Evolutionary conservation across 1,284 basidiomycete genomes (phyloP).

Genomic region (Pascua sp.): DNA sequence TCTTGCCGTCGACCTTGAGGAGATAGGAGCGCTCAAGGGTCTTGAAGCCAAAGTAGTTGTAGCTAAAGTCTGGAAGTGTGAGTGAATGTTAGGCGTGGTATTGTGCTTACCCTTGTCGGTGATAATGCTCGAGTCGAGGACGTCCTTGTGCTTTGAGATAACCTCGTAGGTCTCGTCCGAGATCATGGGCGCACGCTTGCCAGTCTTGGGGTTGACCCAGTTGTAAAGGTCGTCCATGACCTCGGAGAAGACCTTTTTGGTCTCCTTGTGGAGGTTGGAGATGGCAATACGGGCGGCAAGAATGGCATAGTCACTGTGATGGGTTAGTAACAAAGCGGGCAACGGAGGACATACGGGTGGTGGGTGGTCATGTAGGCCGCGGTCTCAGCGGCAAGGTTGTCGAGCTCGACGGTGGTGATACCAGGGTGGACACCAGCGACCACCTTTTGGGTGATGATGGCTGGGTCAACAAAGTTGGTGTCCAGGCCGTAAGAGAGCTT

Average conservation of each 20-base stretch:
- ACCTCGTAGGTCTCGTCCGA: conserved; percentile 80
- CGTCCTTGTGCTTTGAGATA: conserved; percentile 76
- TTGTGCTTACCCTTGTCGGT: conserved; percentile 58
- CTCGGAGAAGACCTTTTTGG: conserved; percentile 91
- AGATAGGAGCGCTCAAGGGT: conserved; percentile 98
- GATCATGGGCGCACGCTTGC: conserved; percentile 83
- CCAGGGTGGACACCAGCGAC: conserved; percentile 92
- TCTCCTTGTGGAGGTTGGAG: conserved; percentile 98
- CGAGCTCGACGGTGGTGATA: conserved; percentile 88
- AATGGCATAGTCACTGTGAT: conserved; percentile 96
- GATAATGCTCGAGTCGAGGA: conserved; percentile 90
- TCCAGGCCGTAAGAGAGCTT: conserved; percentile 98
- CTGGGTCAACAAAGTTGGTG: conserved; percentile 85
- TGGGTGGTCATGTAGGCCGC: conserved; percentile 93
- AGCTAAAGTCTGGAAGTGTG: conserved; percentile 79
- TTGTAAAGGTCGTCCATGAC: conserved; percentile 88
- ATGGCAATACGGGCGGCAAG: conserved; percentile 91
- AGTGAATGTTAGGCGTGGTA: no score
- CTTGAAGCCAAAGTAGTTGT: conserved; percentile 98
- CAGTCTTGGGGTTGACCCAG: conserved; percentile 97
- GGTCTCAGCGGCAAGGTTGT: conserved; percentile 94
- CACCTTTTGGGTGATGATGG: conserved; percentile 94
- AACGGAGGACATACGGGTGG: background rate
- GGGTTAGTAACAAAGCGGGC: background rate
- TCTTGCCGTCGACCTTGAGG: conserved; percentile 87